Conservation (phyloP, 768 basidiomycete species). For the Lactarius quietus region DNA sequence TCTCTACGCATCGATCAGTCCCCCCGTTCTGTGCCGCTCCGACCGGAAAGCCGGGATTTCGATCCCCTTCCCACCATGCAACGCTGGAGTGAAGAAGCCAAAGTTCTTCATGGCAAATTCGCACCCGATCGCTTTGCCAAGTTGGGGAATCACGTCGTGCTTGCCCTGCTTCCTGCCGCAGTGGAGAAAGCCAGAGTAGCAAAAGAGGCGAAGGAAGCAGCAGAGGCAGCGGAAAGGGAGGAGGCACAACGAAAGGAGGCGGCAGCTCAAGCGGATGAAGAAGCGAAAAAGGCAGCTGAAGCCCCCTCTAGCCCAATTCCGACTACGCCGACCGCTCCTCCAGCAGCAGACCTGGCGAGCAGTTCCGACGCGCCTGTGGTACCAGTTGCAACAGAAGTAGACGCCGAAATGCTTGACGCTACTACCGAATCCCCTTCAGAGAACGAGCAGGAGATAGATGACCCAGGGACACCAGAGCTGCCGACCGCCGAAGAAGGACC, state of each 20-base stretch:
- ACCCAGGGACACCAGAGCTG: conserved; percentile 17
- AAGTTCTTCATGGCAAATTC: conserved; percentile 74
- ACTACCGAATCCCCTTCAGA: conserved; percentile 11
- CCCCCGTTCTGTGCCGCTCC: conserved; percentile 38
- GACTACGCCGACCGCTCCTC: conserved; percentile 19
- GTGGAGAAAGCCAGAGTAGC: conserved; percentile 52
- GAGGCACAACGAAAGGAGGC: conserved; percentile 39
- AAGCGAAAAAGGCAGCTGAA: conserved; percentile 33
- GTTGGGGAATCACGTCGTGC: conserved; percentile 64
- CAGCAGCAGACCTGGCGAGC: conserved; percentile 4
- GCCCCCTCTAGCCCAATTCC: conserved; percentile 31
- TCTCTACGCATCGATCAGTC: conserved; percentile 62
- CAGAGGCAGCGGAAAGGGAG: conserved; percentile 49
- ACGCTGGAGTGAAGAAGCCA: conserved; percentile 88
- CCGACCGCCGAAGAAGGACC: conserved; percentile 23
- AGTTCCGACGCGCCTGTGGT: conserved; percentile 39
- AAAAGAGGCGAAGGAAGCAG: conserved; percentile 37
- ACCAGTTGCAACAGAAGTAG: conserved; percentile 34
- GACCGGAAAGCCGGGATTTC: conserved; percentile 56
- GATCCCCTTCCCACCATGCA: conserved; percentile 79
- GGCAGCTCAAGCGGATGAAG: conserved; percentile 38
- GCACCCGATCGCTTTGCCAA: conserved; percentile 62
- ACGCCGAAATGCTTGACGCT: conserved; percentile 53
- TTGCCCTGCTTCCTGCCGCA: conserved; percentile 78
- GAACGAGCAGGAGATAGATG: conserved; percentile 15